These are phyloP conservation scores for Ambrosia trifida DNA, from an alignment of 129 eudicot genomes.

Conservation along the genomic window DNA sequence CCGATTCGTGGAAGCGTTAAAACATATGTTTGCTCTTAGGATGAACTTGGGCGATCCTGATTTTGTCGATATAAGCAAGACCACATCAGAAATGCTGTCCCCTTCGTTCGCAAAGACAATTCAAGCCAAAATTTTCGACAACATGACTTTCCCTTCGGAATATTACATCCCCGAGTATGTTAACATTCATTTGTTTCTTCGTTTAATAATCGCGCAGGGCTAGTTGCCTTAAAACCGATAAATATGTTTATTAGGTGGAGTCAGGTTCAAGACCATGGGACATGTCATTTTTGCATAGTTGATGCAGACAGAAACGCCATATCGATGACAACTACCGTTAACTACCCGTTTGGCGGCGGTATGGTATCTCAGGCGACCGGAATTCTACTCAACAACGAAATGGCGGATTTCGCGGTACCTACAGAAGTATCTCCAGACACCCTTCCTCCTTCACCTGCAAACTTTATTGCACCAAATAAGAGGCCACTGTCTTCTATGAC, in stretches of 20 bases:
- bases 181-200: background rate
- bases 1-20: constrained; percentile 74
- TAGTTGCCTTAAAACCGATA: background rate
- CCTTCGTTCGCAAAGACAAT: constrained; percentile 62
- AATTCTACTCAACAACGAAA: constrained; percentile 70
- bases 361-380: constrained; percentile 83
- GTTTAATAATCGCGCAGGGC: background rate
- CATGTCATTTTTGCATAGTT: constrained; percentile 89
- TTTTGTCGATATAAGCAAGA: constrained; percentile 58
- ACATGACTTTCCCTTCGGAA: constrained; percentile 90
- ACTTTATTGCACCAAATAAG: constrained; percentile 78
- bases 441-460: constrained; percentile 88
- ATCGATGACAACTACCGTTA: constrained; percentile 85
- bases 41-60: constrained; percentile 94
- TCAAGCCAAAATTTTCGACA: constrained; percentile 65
- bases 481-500: constrained; percentile 92
- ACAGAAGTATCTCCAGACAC: constrained; percentile 57
- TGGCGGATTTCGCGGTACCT: constrained; percentile 75
- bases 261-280: constrained; percentile 82
- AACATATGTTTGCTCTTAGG: constrained; percentile 85
- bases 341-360: constrained; percentile 73
- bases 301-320: constrained; percentile 86
- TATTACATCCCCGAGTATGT: constrained; percentile 65
- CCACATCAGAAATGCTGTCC: constrained; percentile 72
- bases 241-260: constrained; percentile 53